Evolutionary conservation across 1,284 basidiomycete species (phyloP).

Genomic region (Ceratobasidium sp.): DNA sequence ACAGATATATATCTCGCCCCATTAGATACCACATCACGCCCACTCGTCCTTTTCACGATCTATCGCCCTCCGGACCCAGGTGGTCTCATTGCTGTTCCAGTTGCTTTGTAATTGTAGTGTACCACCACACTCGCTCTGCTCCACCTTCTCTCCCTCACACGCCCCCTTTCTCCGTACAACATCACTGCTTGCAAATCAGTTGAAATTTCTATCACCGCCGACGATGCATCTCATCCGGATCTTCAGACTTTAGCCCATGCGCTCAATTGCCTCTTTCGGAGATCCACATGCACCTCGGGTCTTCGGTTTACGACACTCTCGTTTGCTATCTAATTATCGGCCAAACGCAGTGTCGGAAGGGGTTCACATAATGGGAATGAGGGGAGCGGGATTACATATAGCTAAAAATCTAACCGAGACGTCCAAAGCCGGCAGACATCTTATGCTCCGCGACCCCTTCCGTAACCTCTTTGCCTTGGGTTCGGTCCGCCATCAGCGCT

Average conservation of each 20-base stretch:
- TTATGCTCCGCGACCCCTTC: conserved; percentile 9
- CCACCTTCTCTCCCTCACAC: conserved; percentile 28
- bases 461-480: background rate
- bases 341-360: background rate
- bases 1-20: conserved; percentile 11
- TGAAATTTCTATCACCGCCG: conserved; percentile 11
- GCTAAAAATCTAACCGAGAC: conserved; percentile 19
- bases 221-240: conserved; percentile 18
- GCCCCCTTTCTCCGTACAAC: conserved; percentile 3
- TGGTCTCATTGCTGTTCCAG: background rate
- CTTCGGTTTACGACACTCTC: conserved; percentile 36
- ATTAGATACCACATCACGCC: conserved; percentile 15
- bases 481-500: background rate
- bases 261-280: conserved; percentile 13
- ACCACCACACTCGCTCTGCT: conserved; percentile 2
- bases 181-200: background rate
- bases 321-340: conserved; percentile 18
- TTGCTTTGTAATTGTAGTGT: conserved; percentile 35
- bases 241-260: conserved; percentile 17
- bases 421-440: background rate
- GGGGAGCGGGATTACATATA: background rate
- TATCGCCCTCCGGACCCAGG: background rate
- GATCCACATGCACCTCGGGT: conserved; percentile 19
- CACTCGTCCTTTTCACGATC: background rate
- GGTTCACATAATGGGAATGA: background rate